Evolutionary conservation across 2,329 filamentous ascomycete genomes (phyloP).

Genomic region (Blastomyces parvus): DNA sequence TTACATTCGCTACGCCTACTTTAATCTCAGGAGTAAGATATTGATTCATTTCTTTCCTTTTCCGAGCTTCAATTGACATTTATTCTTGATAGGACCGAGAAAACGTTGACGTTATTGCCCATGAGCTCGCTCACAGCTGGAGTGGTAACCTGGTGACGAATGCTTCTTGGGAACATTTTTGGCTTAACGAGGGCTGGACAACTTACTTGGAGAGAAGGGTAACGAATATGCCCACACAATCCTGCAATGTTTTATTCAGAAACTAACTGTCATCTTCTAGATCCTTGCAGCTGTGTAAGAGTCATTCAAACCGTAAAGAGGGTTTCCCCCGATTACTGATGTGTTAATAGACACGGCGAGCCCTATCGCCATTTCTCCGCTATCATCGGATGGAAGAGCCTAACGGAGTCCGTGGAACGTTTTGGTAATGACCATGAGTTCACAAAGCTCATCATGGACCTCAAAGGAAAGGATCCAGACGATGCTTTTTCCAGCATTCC

Average conservation of each 20-base stretch:
- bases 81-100: constrained; percentile 52
- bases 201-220: constrained; percentile 79
- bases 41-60: not conserved
- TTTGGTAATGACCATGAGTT: constrained; percentile 82
- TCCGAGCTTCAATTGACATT: constrained; percentile 1
- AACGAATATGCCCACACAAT: constrained; percentile 13
- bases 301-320: not conserved
- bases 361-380: constrained; percentile 85
- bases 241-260: not conserved
- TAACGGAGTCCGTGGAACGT: constrained; percentile 67
- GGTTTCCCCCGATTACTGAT: not conserved
- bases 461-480: constrained; percentile 87
- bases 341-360: constrained; percentile 58
- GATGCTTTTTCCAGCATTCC: constrained; percentile 88
- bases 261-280: constrained; percentile 20
- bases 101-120: constrained; percentile 93
- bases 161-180: constrained; percentile 46
- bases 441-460: constrained; percentile 78
- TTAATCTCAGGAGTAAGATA: constrained; percentile 66
- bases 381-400: constrained; percentile 89
- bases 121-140: constrained; percentile 70
- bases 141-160: constrained; percentile 64
- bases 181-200: constrained; percentile 76
- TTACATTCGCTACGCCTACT: constrained; percentile 89
- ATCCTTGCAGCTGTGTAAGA: constrained; percentile 35